Base-by-base conservation (phyloP, 2,329 filamentous ascomycete species). In the Penicillium sp. region DNA sequence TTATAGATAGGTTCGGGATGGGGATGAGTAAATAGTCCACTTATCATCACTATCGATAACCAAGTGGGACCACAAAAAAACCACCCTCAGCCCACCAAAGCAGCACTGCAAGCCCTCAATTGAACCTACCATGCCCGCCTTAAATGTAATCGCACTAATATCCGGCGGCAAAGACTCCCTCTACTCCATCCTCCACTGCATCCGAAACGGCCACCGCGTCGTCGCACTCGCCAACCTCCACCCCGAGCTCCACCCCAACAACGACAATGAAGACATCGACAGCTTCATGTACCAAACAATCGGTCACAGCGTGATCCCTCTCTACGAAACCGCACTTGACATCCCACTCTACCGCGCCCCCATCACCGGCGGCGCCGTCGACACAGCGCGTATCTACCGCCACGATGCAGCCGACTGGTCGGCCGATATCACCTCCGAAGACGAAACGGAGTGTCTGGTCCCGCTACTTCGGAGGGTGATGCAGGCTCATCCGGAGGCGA, bases 241-340 rank as follows among this genome's bases (percentile, higher is more conserved):
- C 66, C 92, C 89, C 44, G 74, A 64, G 37, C 46, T n/a, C 9
- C 8, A 10, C 15, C 7, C n/a, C 32, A 7, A 15, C 32, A 6
- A 4, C 33, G 32, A 37, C 10, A 15, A 67, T 55, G 73, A 79
- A 48, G 88, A 97, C 68, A 79, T 95, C 61, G 89, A 98, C 71
- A 96, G 91, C 74, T 97, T 93, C 83, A 98, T 98, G 93, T 98
- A 97, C 76, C 93, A 98, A 76, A 98, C 93, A 3, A 88, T 96
- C 52, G 93, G 93, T 10, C 89, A 97, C 71, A 80, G 83, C 50
- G 76, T 96, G 15, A 86, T 97, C 49, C 89, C 91, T 2, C 79
- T 95, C 13, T 97, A 96, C 67, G 84, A 85, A 52, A 71, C 81
- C 42, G 90, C 89, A 29, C 83, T 95, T 1, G 83, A 79, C 0